A percentile compares a stretch with the other conserved stretches of the same genome.
phyloP scores from a whole-genome alignment of 2,329 filamentous ascomycete genomes.

The Fusarium torreyae region DNA sequence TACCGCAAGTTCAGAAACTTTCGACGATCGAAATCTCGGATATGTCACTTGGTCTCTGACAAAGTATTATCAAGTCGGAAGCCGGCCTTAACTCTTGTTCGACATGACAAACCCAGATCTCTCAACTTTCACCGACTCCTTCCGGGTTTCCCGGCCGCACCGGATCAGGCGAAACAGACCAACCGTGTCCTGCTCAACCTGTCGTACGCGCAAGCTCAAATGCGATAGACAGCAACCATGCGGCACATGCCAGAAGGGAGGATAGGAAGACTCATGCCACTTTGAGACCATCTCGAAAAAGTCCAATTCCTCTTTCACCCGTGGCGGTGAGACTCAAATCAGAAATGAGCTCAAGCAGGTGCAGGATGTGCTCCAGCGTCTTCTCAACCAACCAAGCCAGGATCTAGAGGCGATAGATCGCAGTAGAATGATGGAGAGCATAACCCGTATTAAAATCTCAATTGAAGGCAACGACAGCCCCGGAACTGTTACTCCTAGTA shows the following conservation, averaged over 20 bases:
- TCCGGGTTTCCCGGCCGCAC: conserved; percentile 3
- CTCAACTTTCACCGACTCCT: neutral
- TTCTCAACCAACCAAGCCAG: neutral
- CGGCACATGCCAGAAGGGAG: conserved; percentile 12
- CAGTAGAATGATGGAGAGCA: no score
- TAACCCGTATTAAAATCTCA: neutral
- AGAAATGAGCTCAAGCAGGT: conserved; percentile 27
- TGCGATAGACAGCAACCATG: conserved; percentile 32
- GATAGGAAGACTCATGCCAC: neutral
- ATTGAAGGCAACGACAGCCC: fast-evolving
- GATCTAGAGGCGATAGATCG: neutral
- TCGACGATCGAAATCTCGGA: no score
- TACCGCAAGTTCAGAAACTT: no score
- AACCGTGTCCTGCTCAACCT: conserved; percentile 14
- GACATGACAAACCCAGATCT: neutral
- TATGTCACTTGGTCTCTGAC: no score
- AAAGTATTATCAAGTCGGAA: no score
- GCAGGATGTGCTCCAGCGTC: conserved; percentile 10
- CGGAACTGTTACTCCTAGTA: fast-evolving
- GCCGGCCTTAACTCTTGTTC: no score
- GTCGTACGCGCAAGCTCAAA: conserved; percentile 23
- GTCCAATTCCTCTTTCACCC: fast-evolving
- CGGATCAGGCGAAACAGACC: conserved; percentile 17
- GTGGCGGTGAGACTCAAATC: neutral
- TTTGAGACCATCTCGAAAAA: neutral